Evolutionary conservation across 2,329 filamentous ascomycete species (phyloP).

Genomic region (Claviceps fusiformis): DNA sequence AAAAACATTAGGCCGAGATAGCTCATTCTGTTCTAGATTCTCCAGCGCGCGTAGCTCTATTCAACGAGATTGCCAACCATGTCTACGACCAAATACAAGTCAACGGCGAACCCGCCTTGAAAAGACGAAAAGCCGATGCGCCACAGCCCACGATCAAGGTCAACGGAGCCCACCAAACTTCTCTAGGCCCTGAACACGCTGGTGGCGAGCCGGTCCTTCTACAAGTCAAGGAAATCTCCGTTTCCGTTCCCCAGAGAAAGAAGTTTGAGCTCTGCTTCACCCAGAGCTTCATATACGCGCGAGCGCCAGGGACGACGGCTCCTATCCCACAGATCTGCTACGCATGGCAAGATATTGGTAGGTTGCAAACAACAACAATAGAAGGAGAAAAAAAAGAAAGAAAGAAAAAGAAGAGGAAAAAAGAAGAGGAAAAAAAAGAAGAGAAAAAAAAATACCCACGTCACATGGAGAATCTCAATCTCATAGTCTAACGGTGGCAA

Average conservation of each 20-base stretch:
- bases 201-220: conserved; percentile 39
- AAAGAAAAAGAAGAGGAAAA: no score
- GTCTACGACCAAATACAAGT: conserved; percentile 31
- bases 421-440: no score
- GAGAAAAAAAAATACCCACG: no score
- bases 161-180: conserved; percentile 5
- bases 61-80: conserved; percentile 42
- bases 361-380: no score
- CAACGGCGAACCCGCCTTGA: conserved; percentile 32
- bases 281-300: conserved; percentile 42
- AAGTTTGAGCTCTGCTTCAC: conserved; percentile 55
- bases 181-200: conserved; percentile 16
- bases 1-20: background rate
- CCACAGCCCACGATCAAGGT: conserved; percentile 15
- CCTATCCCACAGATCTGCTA: conserved; percentile 42
- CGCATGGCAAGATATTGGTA: conserved; percentile 49
- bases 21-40: conserved; percentile 27
- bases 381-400: no score
- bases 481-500: conserved; percentile 4
- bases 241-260: conserved; percentile 54
- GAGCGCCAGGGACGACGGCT: conserved; percentile 34
- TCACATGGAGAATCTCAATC: background rate
- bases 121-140: conserved; percentile 38
- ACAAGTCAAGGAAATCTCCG: conserved; percentile 51
- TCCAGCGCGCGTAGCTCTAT: conserved; percentile 34